These are phyloP conservation scores for Rhizopus microsporus DNA, from an alignment of 371 early-diverging fungal genomes.

Conservation along the genomic window DNA sequence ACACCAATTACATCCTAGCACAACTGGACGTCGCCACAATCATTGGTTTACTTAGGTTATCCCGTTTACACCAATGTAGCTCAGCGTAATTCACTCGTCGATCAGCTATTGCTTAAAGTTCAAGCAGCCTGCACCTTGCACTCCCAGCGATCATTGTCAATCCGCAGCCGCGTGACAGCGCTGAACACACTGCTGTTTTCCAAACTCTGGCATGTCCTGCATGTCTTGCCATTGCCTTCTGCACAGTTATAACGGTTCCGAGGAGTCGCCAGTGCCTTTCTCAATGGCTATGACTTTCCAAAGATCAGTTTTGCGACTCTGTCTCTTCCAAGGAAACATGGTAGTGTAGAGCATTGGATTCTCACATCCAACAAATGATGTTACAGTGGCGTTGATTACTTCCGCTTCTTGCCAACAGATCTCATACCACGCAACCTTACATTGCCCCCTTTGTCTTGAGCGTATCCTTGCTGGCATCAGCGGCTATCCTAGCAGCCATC, in stretches of 20 bases:
- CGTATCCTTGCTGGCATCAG: no score
- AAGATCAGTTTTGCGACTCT: neutral
- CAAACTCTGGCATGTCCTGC: constrained; percentile 7
- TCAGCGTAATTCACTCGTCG: constrained; percentile 10
- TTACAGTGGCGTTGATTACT: neutral
- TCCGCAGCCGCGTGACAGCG: constrained; percentile 1
- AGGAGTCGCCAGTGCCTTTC: neutral
- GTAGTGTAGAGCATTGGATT: constrained; percentile 2
- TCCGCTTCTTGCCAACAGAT: neutral
- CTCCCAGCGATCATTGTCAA: neutral
- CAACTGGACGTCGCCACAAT: constrained; percentile 3
- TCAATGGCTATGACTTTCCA: constrained; percentile 10
- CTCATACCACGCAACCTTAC: no score
- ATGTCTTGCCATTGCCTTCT: neutral
- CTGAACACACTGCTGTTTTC: constrained; percentile 2
- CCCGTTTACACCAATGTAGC: constrained; percentile 3
- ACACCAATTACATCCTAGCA: constrained; percentile 13
- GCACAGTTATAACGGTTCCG: neutral
- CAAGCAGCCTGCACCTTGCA: constrained; percentile 9
- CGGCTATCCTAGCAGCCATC: no score
- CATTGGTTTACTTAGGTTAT: constrained; percentile 12
- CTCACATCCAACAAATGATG: neutral
- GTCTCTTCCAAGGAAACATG: constrained; percentile 1
- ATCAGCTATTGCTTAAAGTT: constrained; percentile 12
- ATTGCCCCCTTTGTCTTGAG: no score